Base-by-base conservation (phyloP, 2,329 filamentous ascomycete genomes). In the Fusarium tanahbumbuense region DNA sequence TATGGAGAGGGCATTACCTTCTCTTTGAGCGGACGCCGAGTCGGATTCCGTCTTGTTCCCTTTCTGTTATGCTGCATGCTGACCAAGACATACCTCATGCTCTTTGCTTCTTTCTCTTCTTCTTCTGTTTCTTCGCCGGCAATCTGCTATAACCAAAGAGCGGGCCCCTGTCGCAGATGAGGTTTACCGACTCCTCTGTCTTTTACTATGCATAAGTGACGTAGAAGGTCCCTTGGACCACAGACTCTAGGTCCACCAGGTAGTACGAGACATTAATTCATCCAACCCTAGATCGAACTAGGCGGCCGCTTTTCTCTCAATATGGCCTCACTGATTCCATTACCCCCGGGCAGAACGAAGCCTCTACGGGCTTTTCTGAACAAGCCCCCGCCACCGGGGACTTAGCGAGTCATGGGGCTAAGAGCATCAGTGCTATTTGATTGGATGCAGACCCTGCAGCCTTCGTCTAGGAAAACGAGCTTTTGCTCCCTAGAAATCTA, bases 351-450 rank as follows among this genome's bases (percentile, higher is more conserved):
- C 48, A 56, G 53, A 58, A 54, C 34, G 56, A 69, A 64, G 68
- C 34, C 68, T 66, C 68, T 56, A 61, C 56, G 53, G 49, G 64
- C 46, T 73, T 72, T 61, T 58, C 57, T 54, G 64, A 71, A 56
- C 58, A 70, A 68, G 55, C 64, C 73, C 73, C 73, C 70, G 73
- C 73, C 70, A 64, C 61, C 56, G 56, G 70, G 30, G 50, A 59
- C 70, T 59, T 71, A 74, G 73, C 73, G 73, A 75, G 73, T 75
- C 73, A 75, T 75, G 73, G 71, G 73, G 67, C 69, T 62, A 58
- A 54, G 54, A 61, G 71, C 58, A 70, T 46, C 40, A 53, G 37
- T 65, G 62, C 25, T 60, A 27, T 61, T 60, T 75, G 71, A 75
- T 75, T 75, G 73, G 73, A 46, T 49, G 37, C 47, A 53, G 56